A percentile compares a stretch with the other conserved stretches of the same genome.
Conservation (phyloP, 2,329 filamentous ascomycete genomes). For the Colletotrichum liaoningense region DNA sequence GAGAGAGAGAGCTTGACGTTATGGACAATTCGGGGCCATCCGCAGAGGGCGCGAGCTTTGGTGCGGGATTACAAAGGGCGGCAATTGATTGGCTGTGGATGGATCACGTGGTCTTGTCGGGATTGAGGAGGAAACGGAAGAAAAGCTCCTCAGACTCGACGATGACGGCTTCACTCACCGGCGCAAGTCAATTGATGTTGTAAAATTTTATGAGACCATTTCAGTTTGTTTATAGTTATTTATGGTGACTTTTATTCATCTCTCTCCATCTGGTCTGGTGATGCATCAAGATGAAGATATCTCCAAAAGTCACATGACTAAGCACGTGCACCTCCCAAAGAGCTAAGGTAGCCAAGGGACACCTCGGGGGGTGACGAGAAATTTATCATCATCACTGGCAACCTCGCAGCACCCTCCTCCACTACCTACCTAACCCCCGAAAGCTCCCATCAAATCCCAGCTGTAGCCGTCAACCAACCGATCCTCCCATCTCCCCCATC, state of each 20-base stretch:
- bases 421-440: neutral
- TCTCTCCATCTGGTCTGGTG: neutral
- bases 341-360: constrained; percentile 21
- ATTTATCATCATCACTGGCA: constrained; percentile 39
- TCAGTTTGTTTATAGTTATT: accelerated
- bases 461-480: constrained; percentile 14
- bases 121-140: neutral
- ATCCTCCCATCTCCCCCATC: constrained; percentile 12
- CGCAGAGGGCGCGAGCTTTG: constrained; percentile 32
- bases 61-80: constrained; percentile 39
- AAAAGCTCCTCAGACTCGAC: constrained; percentile 4
- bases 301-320: constrained; percentile 1
- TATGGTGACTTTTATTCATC: accelerated
- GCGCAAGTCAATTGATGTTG: neutral
- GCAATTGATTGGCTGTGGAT: constrained; percentile 30
- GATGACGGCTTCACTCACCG: constrained; percentile 12
- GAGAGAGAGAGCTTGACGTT: constrained; percentile 32
- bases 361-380: constrained; percentile 37
- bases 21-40: constrained; percentile 28
- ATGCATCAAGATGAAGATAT: neutral
- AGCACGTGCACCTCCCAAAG: constrained; percentile 22
- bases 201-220: accelerated
- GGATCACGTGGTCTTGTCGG: constrained; percentile 26
- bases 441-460: constrained; percentile 26
- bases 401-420: constrained; percentile 25